Percentiles rank a stretch among this genome's conserved stretches.
phyloP scores from a whole-genome alignment of 2,329 filamentous ascomycete genomes.

The Venturia nashicola region DNA sequence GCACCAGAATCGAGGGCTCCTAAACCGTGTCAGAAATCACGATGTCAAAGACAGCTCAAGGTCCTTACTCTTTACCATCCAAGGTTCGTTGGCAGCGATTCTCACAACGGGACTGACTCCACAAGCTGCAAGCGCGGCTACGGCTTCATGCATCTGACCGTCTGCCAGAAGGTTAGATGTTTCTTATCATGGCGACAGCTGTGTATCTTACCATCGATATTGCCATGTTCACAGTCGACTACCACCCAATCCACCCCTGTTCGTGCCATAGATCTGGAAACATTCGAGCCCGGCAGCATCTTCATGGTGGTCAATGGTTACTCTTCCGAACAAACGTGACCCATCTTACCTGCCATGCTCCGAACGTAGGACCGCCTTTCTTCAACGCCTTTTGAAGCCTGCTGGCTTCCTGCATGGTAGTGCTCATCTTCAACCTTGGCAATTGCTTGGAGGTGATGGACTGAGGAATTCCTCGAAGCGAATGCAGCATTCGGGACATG shows the following conservation, averaged over 20 bases:
- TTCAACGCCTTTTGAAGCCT: slow-evolving; percentile 39
- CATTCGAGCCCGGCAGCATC: slow-evolving; percentile 42
- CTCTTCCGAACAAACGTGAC: background rate
- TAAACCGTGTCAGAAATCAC: slow-evolving; percentile 13
- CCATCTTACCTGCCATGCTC: slow-evolving; percentile 42
- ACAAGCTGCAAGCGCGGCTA: slow-evolving; percentile 34
- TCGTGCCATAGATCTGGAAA: slow-evolving; percentile 39
- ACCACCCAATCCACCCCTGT: slow-evolving; percentile 42
- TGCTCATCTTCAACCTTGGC: background rate
- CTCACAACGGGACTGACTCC: slow-evolving; percentile 32
- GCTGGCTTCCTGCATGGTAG: slow-evolving; percentile 40
- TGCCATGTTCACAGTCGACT: slow-evolving; percentile 44
- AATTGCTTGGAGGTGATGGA: background rate
- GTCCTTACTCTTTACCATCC: slow-evolving; percentile 42
- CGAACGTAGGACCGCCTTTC: slow-evolving; percentile 37
- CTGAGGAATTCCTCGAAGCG: background rate
- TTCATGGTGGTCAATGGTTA: slow-evolving; percentile 10
- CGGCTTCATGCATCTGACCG: slow-evolving; percentile 42
- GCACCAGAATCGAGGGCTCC: slow-evolving; percentile 46
- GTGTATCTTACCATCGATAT: slow-evolving; percentile 35
- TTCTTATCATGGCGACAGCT: background rate
- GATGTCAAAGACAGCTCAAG: background rate
- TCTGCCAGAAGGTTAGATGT: slow-evolving; percentile 20
- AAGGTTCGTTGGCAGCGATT: slow-evolving; percentile 44
- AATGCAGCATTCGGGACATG: background rate